Base-by-base conservation (phyloP, 169 alveolate genomes). In the Cryptosporidium bovis region DNA sequence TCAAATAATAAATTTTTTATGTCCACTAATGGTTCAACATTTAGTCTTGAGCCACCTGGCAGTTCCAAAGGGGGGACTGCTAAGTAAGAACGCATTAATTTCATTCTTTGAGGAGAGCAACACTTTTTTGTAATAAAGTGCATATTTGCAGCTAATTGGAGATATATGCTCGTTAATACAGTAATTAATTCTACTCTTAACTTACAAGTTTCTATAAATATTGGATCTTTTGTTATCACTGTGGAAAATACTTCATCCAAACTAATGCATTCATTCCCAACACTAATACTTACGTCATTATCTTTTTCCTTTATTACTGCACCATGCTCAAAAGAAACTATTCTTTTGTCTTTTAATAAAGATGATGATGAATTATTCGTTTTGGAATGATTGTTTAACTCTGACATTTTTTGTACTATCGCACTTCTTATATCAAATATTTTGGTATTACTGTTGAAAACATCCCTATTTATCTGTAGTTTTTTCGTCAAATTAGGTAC, bases 81-180 rank as follows among this genome's bases (percentile, higher is more conserved):
- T 29, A 77, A 40, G 27, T 33, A 60, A 46, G 87, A 77, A 46
- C 87, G 71, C 71, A 77, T 77, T 40, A 56, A 24, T 27, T 36
- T 56, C 8, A 62, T 64, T 77, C 87, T 77, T 60, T 77, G 87
- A 2, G 71, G 12, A 27, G 77, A 55, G 51, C 87, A 77, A 60
- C 87, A 77, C 56, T 62, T 77, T 16, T 44, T 77, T 34, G 71
- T 77, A 60, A 77, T 77, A 60, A 24, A 77, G 31, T 77, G 36
- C 87, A 77, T 77, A 60, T 77, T 56, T 2, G 87, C 87, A 77
- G 87, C 87, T 29, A 77, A 46, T 62, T 77, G 87, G 6, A 77
- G 60, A 40, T 60, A 60, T 24, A 77, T 3, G 40, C 27, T 60
- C 13, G 87, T 77, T 40, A 77, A 24, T n/a, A 60, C 40, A 16